Evolutionary conservation across 768 basidiomycete species (phyloP).

Genomic region (Agrocybe chaxingu): DNA sequence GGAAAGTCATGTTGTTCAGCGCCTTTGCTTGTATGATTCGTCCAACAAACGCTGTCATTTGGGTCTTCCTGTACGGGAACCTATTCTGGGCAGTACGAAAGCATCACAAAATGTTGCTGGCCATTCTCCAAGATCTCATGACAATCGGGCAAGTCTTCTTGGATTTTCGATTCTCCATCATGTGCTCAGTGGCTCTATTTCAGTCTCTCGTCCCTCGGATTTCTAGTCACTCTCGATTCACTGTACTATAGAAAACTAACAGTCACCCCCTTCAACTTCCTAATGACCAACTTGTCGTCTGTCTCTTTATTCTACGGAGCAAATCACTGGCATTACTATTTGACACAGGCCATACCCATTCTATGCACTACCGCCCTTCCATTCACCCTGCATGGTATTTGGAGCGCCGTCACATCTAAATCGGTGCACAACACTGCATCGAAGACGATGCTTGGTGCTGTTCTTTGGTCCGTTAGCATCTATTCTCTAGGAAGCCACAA

Average conservation of each 20-base stretch:
- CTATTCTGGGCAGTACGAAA: constrained; percentile 53
- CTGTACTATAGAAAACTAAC: constrained; percentile 64
- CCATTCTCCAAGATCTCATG: constrained; percentile 35
- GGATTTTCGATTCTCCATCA: neutral
- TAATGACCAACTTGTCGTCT: constrained; percentile 76
- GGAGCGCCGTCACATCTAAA: constrained; percentile 26
- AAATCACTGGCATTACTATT: constrained; percentile 85
- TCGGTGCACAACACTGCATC: constrained; percentile 25
- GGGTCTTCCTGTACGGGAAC: constrained; percentile 65
- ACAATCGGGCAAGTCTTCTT: constrained; percentile 42
- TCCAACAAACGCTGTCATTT: constrained; percentile 87
- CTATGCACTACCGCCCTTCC: constrained; percentile 73
- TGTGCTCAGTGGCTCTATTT: neutral
- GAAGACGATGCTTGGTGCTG: constrained; percentile 42
- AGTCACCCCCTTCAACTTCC: constrained; percentile 80
- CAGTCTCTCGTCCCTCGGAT: constrained; percentile 22
- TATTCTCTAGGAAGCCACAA: constrained; percentile 90
- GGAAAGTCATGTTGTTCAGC: constrained; percentile 51
- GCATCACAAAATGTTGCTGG: constrained; percentile 25
- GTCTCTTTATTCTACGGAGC: constrained; percentile 93
- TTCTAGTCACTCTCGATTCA: constrained; percentile 57
- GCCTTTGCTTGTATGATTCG: constrained; percentile 78
- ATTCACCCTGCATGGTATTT: constrained; percentile 63
- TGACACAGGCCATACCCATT: constrained; percentile 83
- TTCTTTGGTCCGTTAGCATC: constrained; percentile 60